Evolutionary conservation across 148 eudicot species (phyloP).

Genomic region (Diospyros lotus): DNA sequence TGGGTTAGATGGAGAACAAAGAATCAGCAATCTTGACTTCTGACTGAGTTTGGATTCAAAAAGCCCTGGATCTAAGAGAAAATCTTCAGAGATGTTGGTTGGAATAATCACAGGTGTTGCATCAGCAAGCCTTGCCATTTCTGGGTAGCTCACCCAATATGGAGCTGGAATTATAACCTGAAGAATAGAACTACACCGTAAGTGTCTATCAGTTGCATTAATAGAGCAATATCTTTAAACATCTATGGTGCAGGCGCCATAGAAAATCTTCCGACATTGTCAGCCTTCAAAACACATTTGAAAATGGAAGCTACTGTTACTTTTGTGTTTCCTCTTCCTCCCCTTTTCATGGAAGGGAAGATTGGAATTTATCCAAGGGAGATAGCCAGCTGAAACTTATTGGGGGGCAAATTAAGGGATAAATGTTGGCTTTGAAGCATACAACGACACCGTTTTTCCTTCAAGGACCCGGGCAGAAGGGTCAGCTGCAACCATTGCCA

Average conservation of each 20-base stretch:
- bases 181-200: constrained; percentile 10
- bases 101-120: constrained; percentile 85
- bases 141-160: constrained; percentile 92
- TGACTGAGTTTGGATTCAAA: constrained; percentile 76
- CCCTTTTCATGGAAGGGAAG: too few species aligned
- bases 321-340: too few species aligned
- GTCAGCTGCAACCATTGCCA: too few species aligned
- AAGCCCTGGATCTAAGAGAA: constrained; percentile 73
- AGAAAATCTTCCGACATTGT: neutral
- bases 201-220: neutral
- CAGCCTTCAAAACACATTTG: neutral
- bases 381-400: too few species aligned
- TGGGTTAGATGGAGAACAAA: constrained; percentile 93
- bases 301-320: too few species aligned
- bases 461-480: too few species aligned
- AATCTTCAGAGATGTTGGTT: constrained; percentile 64
- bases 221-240: too few species aligned
- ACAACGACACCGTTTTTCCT: too few species aligned
- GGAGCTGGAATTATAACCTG: constrained; percentile 96
- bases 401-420: too few species aligned
- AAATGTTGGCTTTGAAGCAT: too few species aligned
- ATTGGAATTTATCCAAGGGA: too few species aligned
- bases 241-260: neutral
- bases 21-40: constrained; percentile 81
- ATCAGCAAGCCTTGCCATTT: constrained; percentile 94